phyloP scores from a whole-genome alignment of 2,329 filamentous ascomycete genomes.

The Pestalotiopsis sp. region DNA sequence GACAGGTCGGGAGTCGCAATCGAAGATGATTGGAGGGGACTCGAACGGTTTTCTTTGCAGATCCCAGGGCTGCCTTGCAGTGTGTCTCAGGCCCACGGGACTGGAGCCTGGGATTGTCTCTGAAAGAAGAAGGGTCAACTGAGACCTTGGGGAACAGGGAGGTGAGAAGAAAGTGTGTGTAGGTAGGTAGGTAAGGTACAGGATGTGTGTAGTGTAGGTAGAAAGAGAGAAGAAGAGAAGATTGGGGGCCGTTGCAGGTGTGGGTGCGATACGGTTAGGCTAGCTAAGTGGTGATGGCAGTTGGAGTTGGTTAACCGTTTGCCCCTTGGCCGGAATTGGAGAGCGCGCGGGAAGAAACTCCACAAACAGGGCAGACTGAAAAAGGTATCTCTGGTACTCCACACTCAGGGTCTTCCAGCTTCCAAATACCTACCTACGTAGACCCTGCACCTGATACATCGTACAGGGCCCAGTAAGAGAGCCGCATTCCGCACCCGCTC shows the following conservation, averaged over 20 bases:
- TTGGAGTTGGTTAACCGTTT: background rate
- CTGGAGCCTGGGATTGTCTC: background rate
- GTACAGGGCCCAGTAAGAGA: constrained; percentile 12
- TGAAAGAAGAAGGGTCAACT: background rate
- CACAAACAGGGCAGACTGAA: constrained; percentile 13
- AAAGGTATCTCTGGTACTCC: background rate
- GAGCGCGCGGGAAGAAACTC: constrained; percentile 2
- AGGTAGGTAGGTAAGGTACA: background rate
- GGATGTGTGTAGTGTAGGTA: background rate
- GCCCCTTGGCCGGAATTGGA: background rate
- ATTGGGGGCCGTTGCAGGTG: background rate
- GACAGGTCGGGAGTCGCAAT: background rate
- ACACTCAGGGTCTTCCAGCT: background rate
- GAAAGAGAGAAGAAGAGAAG: background rate
- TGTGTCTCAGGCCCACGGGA: background rate
- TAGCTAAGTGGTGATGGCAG: background rate
- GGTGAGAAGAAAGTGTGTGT: background rate
- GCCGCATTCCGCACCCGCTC: constrained; percentile 3
- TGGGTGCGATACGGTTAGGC: background rate
- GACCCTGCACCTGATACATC: constrained; percentile 10
- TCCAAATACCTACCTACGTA: background rate
- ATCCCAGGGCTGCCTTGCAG: background rate
- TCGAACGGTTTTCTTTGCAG: background rate
- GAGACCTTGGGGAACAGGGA: background rate
- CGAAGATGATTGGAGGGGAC: background rate